Conservation (phyloP, 257 asterid genomes). For the Petrea volubilis region DNA sequence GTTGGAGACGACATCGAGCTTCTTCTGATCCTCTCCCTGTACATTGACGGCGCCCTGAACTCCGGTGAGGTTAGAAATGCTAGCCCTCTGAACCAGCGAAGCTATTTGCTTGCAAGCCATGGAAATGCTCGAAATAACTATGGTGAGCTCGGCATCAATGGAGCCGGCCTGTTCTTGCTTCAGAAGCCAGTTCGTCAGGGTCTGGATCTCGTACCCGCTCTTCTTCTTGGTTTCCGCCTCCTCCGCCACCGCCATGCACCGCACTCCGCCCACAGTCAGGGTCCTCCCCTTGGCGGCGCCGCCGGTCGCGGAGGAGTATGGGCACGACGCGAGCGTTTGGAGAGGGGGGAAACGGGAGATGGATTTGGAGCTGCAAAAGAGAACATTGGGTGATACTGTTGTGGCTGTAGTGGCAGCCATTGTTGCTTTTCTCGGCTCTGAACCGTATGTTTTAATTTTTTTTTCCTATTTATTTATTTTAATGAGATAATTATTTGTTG, state of each 20-base stretch:
- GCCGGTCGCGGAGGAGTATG: constrained; percentile 9
- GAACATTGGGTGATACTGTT: constrained; percentile 35
- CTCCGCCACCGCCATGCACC: constrained; percentile 82
- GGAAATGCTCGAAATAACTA: constrained; percentile 84
- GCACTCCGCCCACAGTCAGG: constrained; percentile 27
- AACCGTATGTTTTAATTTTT: no score
- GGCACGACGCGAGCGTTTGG: constrained; percentile 34
- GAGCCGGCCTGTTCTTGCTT: constrained; percentile 78
- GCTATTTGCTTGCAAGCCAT: constrained; percentile 97
- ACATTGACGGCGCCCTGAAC: constrained; percentile 89
- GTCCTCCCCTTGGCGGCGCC: constrained; percentile 23
- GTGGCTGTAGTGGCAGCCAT: constrained; percentile 46
- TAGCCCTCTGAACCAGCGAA: constrained; percentile 78
- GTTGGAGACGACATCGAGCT: constrained; percentile 74
- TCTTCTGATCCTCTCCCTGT: constrained; percentile 99
- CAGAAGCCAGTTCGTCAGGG: constrained; percentile 79
- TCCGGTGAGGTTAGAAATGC: constrained; percentile 85
- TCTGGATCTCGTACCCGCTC: constrained; percentile 63
- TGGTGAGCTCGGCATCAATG: constrained; percentile 90
- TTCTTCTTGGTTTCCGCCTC: constrained; percentile 43
- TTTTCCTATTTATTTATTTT: neutral
- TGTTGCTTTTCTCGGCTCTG: neutral
- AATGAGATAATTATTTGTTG: neutral
- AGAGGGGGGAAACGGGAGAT: constrained; percentile 50
- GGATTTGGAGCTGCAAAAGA: constrained; percentile 47